phyloP scores from a whole-genome alignment of 176 grass and related monocot species.

The Panicum miliaceum region DNA sequence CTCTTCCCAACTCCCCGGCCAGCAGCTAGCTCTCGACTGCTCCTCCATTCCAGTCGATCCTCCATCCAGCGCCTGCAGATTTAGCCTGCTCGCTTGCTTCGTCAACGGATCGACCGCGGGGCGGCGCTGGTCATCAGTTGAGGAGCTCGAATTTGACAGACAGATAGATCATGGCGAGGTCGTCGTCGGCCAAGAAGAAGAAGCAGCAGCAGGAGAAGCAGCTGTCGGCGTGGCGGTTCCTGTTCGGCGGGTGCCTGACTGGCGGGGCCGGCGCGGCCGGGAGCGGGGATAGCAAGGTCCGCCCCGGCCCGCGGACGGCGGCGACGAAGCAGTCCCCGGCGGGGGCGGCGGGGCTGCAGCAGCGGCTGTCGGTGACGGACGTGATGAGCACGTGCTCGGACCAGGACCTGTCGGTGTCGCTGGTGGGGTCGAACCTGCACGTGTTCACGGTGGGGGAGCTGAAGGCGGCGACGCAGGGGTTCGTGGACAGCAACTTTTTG shows the following conservation, averaged over 20 bases:
- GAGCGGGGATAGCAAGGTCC: slow-evolving; percentile 31
- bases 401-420: slow-evolving; percentile 79
- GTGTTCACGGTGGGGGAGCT: slow-evolving; percentile 79
- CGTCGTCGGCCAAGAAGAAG: too few species aligned
- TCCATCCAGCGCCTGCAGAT: neutral
- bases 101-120: neutral
- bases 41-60: neutral
- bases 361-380: slow-evolving; percentile 67
- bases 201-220: slow-evolving; percentile 10
- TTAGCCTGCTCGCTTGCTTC: neutral
- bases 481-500: slow-evolving; percentile 67
- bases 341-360: neutral
- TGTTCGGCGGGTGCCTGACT: slow-evolving; percentile 40
- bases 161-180: slow-evolving; percentile 6
- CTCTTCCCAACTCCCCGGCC: neutral
- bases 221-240: slow-evolving; percentile 14
- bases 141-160: too few species aligned
- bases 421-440: slow-evolving; percentile 70
- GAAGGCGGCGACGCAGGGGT: slow-evolving; percentile 61
- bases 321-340: neutral
- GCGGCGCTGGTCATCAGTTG: too few species aligned
- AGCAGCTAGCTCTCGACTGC: neutral
- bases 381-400: slow-evolving; percentile 63
- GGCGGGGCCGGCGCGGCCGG: neutral
- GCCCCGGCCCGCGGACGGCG: slow-evolving; percentile 13